Evolutionary conservation across 495 filamentous ascomycete genomes (phyloP).

Genomic region (Aspergillus kassunensis): DNA sequence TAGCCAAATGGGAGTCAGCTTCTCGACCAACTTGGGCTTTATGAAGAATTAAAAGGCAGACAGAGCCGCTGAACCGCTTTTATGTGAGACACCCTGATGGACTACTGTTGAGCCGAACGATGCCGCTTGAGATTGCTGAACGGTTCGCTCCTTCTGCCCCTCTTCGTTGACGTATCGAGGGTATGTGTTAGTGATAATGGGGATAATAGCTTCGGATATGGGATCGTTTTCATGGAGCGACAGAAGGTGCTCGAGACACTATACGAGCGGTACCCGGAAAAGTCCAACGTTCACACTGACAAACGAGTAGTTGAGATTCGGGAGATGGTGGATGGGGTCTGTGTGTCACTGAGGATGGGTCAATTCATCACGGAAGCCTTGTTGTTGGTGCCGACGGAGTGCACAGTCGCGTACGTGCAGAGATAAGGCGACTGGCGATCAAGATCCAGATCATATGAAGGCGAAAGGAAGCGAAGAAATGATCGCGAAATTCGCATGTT

Average conservation of each 20-base stretch:
- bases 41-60: conserved; percentile 23
- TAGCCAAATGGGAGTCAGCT: conserved; percentile 34
- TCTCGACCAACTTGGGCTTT: conserved; percentile 46
- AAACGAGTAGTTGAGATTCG: conserved; percentile 16
- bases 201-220: conserved; percentile 17
- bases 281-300: conserved; percentile 1
- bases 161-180: too few species aligned
- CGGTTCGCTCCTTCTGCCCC: conserved; percentile 5
- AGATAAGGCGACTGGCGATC: conserved; percentile 31
- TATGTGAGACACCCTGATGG: conserved; percentile 13
- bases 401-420: conserved; percentile 34
- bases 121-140: not conserved
- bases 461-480: conserved; percentile 11
- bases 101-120: conserved; percentile 5
- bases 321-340: not conserved
- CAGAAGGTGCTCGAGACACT: conserved; percentile 26
- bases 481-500: conserved; percentile 18
- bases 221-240: conserved; percentile 28
- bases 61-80: conserved; percentile 6
- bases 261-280: conserved; percentile 15
- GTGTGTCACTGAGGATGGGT: conserved; percentile 10
- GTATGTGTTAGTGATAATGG: not conserved
- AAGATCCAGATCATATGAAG: conserved; percentile 23
- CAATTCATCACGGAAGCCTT: conserved; percentile 30
- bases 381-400: conserved; percentile 50